phyloP scores from a whole-genome alignment of 2,329 filamentous ascomycete species.

The Elsinoe necatrix region DNA sequence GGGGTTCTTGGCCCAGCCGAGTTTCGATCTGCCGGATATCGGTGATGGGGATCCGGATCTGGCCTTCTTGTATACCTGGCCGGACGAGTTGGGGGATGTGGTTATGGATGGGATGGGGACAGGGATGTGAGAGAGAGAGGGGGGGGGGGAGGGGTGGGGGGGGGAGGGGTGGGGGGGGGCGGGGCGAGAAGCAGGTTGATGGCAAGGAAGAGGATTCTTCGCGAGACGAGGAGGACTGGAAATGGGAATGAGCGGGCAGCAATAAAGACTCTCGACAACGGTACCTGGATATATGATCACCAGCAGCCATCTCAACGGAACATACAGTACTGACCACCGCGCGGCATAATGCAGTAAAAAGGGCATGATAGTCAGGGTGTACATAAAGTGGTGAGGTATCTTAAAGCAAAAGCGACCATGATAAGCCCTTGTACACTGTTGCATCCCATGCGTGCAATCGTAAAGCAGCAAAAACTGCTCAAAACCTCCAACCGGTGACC shows the following conservation, averaged over 20 bases:
- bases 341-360: not conserved
- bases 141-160: no score
- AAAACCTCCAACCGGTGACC: not conserved
- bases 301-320: no score
- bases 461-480: not conserved
- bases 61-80: conserved; percentile 10
- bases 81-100: conserved; percentile 1
- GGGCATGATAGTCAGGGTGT: not conserved
- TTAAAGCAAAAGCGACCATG: not conserved
- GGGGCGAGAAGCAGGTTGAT: no score
- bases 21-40: conserved; percentile 1
- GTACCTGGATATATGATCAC: no score
- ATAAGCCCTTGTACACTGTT: not conserved
- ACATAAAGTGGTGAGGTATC: conserved; percentile 10
- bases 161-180: no score
- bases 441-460: not conserved
- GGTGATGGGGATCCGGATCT: conserved; percentile 5
- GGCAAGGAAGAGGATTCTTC: no score
- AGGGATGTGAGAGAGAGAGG: not conserved
- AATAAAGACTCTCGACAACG: no score
- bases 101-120: not conserved
- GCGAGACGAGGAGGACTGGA: no score
- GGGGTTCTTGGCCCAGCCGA: not conserved
- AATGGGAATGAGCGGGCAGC: no score
- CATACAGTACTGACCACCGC: no score